A percentile compares a stretch with the other conserved stretches of the same genome.
phyloP scores from a whole-genome alignment of 2,329 filamentous ascomycete genomes.

The Fusarium sarcochroum region DNA sequence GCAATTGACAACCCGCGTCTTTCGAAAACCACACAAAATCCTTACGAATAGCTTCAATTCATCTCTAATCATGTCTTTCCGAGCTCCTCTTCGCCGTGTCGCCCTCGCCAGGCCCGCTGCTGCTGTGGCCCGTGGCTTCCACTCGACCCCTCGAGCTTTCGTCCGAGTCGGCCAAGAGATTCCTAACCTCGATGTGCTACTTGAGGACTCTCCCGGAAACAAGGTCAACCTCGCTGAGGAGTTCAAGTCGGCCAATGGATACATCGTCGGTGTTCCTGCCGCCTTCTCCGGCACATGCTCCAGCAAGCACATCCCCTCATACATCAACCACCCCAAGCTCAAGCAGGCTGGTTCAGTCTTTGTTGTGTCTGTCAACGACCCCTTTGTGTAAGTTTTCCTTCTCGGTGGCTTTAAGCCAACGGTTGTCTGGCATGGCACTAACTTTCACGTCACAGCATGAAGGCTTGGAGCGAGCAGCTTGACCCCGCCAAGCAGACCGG shows the following conservation, averaged over 20 bases:
- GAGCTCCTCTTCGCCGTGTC: slow-evolving; percentile 53
- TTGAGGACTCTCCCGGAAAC: slow-evolving; percentile 89
- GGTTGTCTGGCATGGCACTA: background rate
- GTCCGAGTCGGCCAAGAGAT: slow-evolving; percentile 86
- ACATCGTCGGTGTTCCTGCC: slow-evolving; percentile 89
- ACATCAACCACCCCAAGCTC: slow-evolving; percentile 83
- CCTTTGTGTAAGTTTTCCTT: slow-evolving; percentile 82
- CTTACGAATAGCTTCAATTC: slow-evolving; percentile 4
- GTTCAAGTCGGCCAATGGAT: slow-evolving; percentile 77
- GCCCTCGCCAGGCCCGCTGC: slow-evolving; percentile 51
- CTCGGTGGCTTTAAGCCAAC: background rate
- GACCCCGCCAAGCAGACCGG: slow-evolving; percentile 82
- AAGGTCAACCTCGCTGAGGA: slow-evolving; percentile 89
- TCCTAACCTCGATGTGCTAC: slow-evolving; percentile 82
- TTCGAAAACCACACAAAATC: slow-evolving; percentile 12
- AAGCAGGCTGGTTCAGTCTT: slow-evolving; percentile 88
- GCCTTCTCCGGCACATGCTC: slow-evolving; percentile 76
- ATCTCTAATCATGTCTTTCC: slow-evolving; percentile 54
- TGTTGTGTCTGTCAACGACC: slow-evolving; percentile 92
- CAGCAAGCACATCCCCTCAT: slow-evolving; percentile 83
- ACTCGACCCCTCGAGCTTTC: slow-evolving; percentile 71
- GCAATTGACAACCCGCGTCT: slow-evolving; percentile 31
- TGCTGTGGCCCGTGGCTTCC: slow-evolving; percentile 65
- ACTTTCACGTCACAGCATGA: slow-evolving; percentile 73
- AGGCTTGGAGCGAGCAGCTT: slow-evolving; percentile 85